A percentile compares a stretch with the other conserved stretches of the same genome.
phyloP scores from a whole-genome alignment of 2,329 filamentous ascomycete genomes.

The Alternaria gaisen region DNA sequence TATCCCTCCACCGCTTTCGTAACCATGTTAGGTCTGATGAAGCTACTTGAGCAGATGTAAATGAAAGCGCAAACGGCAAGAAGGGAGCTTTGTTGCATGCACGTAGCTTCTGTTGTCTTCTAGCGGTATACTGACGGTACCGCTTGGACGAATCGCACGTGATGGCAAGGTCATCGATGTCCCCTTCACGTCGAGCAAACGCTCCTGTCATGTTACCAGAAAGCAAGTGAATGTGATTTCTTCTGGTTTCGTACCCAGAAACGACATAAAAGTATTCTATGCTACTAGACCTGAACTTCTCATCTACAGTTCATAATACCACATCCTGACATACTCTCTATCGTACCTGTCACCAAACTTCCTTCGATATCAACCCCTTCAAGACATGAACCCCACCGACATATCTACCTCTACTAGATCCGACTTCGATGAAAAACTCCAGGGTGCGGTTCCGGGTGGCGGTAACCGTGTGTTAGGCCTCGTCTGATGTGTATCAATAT shows the following conservation, averaged over 20 bases:
- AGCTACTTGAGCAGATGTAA: neutral
- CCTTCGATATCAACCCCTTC: no score
- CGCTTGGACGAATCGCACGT: neutral
- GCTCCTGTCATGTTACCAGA: neutral
- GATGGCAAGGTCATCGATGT: neutral
- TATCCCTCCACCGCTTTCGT: neutral
- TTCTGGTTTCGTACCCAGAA: neutral
- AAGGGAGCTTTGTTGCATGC: neutral
- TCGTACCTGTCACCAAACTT: neutral
- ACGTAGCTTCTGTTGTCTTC: neutral
- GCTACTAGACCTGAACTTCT: neutral
- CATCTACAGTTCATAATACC: neutral
- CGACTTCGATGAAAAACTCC: neutral
- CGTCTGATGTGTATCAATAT: neutral
- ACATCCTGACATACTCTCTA: neutral
- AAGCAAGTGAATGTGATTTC: neutral
- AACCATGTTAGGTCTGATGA: neutral
- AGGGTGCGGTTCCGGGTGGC: neutral
- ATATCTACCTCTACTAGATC: neutral
- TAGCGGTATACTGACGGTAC: neutral
- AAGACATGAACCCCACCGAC: neutral
- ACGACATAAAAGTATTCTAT: neutral
- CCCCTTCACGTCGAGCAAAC: slow-evolving; percentile 2
- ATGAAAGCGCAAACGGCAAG: neutral
- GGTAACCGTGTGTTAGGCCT: neutral